Evolutionary conservation across 306 rosid genomes (phyloP), one percentile per base, ranked within the genome.

Genomic region (Morella rubra): DNA sequence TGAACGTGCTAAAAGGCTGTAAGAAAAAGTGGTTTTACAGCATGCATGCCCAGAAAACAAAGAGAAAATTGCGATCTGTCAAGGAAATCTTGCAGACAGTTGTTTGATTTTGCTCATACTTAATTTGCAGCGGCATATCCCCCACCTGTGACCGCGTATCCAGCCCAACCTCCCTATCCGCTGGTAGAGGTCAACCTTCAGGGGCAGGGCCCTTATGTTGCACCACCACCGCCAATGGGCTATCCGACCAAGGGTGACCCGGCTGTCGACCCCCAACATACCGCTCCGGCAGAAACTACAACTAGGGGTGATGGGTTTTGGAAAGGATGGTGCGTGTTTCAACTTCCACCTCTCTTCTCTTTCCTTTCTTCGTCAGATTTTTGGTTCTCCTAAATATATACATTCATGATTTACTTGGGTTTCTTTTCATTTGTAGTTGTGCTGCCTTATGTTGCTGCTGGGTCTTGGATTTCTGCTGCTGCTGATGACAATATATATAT

Each of bases 401-500:
- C 37, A 32, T 32, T 32, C 37, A 32, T 52, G 0, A 20, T 44
- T 37, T 54, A 6, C 15, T 45, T 22, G 27, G 4, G 44, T 45
- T 58, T 2, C 6, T 47, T 61, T 7, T 41, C 46, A 0, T 68
- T 49, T 67, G 46, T 69, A 77, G 81, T 69, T 16, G 44, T 56
- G 81, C 81, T 27, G 51, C 75, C 69, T 11, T 77, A 69, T 77
- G 81, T 53, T 77, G 81, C 20, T 77, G 81, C 81, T 77, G 81
- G 74, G 75, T 77, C 37, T 45, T 70, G 32, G 81, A 77, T n/a
- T 18, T 47, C 11, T 77, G 81, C 74, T 77, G 71, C 50, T 62
- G 60, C 79, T 75, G 72, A 72, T 37, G n/a, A n/a, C n/a, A n/a
- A n/a, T n/a, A n/a, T n/a, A n/a, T n/a, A n/a, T n/a, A n/a, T 32